Evolutionary conservation across 2,329 filamentous ascomycete genomes (phyloP), one percentile per base, ranked within the genome.

Genomic region (Neonectria punicea): DNA sequence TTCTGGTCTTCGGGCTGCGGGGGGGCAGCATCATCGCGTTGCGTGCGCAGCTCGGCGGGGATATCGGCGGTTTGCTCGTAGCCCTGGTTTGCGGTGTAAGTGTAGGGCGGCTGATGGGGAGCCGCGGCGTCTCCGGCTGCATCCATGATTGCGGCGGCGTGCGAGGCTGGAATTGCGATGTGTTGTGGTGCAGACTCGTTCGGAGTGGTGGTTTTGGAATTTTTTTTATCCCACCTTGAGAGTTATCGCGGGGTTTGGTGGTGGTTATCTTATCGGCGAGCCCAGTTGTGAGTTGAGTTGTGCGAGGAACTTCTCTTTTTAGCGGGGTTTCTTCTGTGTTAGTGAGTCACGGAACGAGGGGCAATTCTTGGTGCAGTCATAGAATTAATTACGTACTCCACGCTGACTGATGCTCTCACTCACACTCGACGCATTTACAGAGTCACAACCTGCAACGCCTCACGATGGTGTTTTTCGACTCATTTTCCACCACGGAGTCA

Each of bases 51-150:
- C 65, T 76, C 74, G 67, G 66, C 74, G 63, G 74, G 76, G 54
- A 75, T 74, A 34, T 79, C 72, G 53, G 82, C 76, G 5, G 79
- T 78, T 54, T 77, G 74, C 56, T 80, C 75, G 70, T 85, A 83
- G 71, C 83, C 82, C 59, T 81, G 76, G 73, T 80, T 82, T 36
- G 81, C 76, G 11, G 77, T 81, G 67, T 83, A 83, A 11, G 73
- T 77, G 69, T 82, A 82, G 3, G 83, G 81, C 5, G 83, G 82
- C 67, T 84, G 76, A 64, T 84, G 81, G 50, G 83, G 81, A 60
- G 78, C 79, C 16, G 81, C 80, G 20, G 82, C 60, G 10, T 67
- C 63, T 58, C 58, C 66, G 50, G 59, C 53, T 20, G 61, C 50
- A 39, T 70, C 66, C 67, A 75, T 65, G 66, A 70, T 73, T 41